Evolutionary conservation across 768 basidiomycete species (phyloP).

Genomic region (Suillus sp.): DNA sequence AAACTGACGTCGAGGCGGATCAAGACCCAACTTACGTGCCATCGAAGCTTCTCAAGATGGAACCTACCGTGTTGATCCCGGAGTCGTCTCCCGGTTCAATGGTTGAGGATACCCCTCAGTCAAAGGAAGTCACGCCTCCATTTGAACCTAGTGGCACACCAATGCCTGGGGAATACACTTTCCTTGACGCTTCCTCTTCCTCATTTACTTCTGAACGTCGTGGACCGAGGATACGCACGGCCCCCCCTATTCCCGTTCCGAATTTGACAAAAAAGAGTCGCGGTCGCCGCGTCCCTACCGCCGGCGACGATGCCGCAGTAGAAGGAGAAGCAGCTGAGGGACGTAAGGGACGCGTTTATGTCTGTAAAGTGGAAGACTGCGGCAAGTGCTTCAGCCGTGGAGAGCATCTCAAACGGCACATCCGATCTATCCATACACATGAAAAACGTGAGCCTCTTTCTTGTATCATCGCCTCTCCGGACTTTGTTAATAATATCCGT

Average conservation of each 20-base stretch:
- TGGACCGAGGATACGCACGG: conserved; percentile 52
- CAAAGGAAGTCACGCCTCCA: conserved; percentile 14
- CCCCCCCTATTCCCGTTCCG: conserved; percentile 70
- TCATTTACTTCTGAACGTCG: conserved; percentile 43
- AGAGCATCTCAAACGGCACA: conserved; percentile 77
- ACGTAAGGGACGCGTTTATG: conserved; percentile 44
- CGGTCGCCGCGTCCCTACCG: conserved; percentile 73
- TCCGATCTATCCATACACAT: conserved; percentile 73
- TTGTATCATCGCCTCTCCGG: conserved; percentile 18
- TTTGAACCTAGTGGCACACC: conserved; percentile 25
- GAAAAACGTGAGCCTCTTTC: conserved; percentile 63
- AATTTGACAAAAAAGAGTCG: conserved; percentile 81
- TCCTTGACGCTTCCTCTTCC: conserved; percentile 38
- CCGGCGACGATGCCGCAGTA: conserved; percentile 23
- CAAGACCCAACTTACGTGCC: conserved; percentile 22
- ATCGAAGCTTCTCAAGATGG: conserved; percentile 33
- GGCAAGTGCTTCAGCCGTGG: conserved; percentile 73
- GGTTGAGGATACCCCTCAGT: conserved; percentile 27
- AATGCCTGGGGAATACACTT: conserved; percentile 36
- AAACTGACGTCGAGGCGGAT: conserved; percentile 35
- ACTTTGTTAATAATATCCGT: conserved; percentile 23
- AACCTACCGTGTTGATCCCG: conserved; percentile 26
- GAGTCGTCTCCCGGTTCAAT: conserved; percentile 32
- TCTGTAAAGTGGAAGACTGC: conserved; percentile 69
- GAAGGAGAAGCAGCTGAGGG: conserved; percentile 32